Percentiles rank a stretch among this genome's conserved stretches.
phyloP scores from a whole-genome alignment of 441 rosid species.

The Croton laevigatus region DNA sequence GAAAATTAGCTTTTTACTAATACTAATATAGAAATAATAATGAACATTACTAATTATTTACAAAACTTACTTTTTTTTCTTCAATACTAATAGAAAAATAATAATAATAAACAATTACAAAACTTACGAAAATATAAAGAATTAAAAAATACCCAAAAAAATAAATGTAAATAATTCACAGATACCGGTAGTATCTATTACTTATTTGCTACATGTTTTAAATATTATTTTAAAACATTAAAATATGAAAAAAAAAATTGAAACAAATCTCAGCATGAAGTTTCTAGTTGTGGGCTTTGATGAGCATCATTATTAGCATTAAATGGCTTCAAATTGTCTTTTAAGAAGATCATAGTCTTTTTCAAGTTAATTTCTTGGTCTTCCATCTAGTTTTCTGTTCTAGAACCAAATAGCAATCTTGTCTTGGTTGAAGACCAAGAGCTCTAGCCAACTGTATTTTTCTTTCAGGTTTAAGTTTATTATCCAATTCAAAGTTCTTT shows the following conservation, averaged over 20 bases:
- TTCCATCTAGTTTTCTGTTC: conserved; percentile 92
- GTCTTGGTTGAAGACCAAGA: conserved; percentile 87
- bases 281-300: conserved; percentile 70
- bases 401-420: conserved; percentile 97
- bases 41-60: too few species aligned
- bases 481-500: conserved; percentile 85
- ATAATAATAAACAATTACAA: too few species aligned
- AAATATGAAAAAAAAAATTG: not conserved
- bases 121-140: too few species aligned
- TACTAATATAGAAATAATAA: too few species aligned
- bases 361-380: conserved; percentile 93
- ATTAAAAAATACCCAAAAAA: too few species aligned
- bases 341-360: conserved; percentile 83
- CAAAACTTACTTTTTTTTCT: too few species aligned
- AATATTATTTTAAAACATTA: too few species aligned
- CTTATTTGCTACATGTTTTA: too few species aligned
- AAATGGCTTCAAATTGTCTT: conserved; percentile 61
- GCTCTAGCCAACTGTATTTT: conserved; percentile 92
- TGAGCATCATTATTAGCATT: conserved; percentile 77
- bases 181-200: too few species aligned
- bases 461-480: conserved; percentile 94
- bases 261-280: conserved; percentile 53
- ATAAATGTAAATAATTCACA: too few species aligned
- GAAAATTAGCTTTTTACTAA: too few species aligned
- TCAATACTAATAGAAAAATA: too few species aligned